Evolutionary conservation across 495 filamentous ascomycete genomes (phyloP).

Genomic region (Hypomontagnella monticulosa): DNA sequence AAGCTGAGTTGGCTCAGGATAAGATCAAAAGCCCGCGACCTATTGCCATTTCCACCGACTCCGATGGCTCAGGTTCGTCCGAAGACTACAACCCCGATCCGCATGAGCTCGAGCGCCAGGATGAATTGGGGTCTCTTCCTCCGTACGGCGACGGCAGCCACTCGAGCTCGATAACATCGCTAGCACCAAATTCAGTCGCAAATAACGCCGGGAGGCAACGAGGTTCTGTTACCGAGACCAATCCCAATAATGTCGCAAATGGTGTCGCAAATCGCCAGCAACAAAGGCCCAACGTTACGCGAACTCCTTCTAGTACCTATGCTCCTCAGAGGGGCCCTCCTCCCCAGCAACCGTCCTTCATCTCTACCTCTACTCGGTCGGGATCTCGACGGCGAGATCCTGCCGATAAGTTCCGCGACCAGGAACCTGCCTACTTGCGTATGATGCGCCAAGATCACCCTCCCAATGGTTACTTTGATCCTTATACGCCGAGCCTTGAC

Average conservation of each 20-base stretch:
- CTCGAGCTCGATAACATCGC: constrained; percentile 49
- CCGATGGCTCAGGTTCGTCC: constrained; percentile 71
- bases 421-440: constrained; percentile 60
- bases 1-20: constrained; percentile 47
- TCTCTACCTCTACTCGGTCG: constrained; percentile 65
- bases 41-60: constrained; percentile 63
- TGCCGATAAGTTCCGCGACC: constrained; percentile 67
- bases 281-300: constrained; percentile 43
- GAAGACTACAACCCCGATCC: constrained; percentile 65
- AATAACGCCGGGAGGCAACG: constrained; percentile 51
- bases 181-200: constrained; percentile 51
- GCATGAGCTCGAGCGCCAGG: constrained; percentile 57
- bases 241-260: constrained; percentile 33
- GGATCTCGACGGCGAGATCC: constrained; percentile 83
- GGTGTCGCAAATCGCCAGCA: constrained; percentile 34
- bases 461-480: constrained; percentile 79
- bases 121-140: constrained; percentile 55
- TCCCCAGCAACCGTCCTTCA: constrained; percentile 43
- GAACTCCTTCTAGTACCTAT: constrained; percentile 62
- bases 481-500: constrained; percentile 70
- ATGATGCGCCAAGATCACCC: constrained; percentile 65
- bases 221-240: constrained; percentile 6
- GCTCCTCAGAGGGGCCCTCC: constrained; percentile 56
- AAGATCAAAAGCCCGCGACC: constrained; percentile 57
- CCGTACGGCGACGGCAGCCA: constrained; percentile 51